Conservation (phyloP, 352 stramenopile genomes). For the Pythium coloratum region DNA sequence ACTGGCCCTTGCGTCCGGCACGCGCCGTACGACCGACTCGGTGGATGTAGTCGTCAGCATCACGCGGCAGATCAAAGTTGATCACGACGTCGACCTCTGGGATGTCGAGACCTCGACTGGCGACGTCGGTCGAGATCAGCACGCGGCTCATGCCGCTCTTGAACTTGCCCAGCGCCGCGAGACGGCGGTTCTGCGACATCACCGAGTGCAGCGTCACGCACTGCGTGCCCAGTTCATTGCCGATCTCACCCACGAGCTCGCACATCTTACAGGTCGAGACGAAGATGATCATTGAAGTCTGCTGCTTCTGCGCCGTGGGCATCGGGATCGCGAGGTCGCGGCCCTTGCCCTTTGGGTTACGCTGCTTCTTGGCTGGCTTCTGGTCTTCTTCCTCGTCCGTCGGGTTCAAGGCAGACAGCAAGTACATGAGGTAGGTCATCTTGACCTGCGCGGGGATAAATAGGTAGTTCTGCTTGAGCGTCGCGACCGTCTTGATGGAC, state of each 20-base stretch:
- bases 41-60: constrained; percentile 97
- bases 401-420: constrained; percentile 70
- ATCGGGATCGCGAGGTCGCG: constrained; percentile 25
- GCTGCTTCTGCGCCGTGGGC: constrained; percentile 29
- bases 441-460: constrained; percentile 97
- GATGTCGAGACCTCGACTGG: constrained; percentile 96
- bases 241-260: constrained; percentile 93
- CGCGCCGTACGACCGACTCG: constrained; percentile 42
- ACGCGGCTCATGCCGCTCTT: constrained; percentile 92
- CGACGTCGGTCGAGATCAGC: constrained; percentile 97
- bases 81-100: constrained; percentile 96
- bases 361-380: constrained; percentile 28
- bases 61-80: constrained; percentile 96
- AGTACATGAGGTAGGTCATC: constrained; percentile 94
- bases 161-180: constrained; percentile 97
- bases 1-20: constrained; percentile 87
- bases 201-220: constrained; percentile 97
- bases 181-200: constrained; percentile 92
- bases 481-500: constrained; percentile 88
- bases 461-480: constrained; percentile 96
- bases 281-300: constrained; percentile 96
- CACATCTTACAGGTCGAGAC: constrained; percentile 95
- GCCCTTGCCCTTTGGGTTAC: constrained; percentile 37
- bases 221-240: constrained; percentile 90
- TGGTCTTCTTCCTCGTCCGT: constrained; percentile 59